Conservation (phyloP, 495 filamentous ascomycete species). For the Neurospora cerealis region DNA sequence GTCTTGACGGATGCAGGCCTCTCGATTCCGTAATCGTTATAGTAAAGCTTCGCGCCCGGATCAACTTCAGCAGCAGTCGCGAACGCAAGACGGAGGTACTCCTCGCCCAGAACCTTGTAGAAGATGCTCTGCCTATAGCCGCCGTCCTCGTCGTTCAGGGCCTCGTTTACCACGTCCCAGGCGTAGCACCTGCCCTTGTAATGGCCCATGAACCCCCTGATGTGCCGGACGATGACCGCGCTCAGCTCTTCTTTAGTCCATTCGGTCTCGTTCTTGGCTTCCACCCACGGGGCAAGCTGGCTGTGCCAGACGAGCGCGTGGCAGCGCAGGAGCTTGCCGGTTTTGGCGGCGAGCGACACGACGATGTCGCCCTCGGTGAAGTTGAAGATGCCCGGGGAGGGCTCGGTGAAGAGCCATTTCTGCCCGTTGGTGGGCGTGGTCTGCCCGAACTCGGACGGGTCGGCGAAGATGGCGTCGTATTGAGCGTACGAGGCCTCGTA, state of each 20-base stretch:
- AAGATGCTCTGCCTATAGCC: conserved; percentile 47
- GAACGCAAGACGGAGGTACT: conserved; percentile 51
- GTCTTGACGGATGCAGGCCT: conserved; percentile 22
- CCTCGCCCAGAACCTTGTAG: conserved; percentile 45
- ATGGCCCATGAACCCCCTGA: conserved; percentile 42
- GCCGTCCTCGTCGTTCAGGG: conserved; percentile 53
- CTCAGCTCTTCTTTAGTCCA: conserved; percentile 45
- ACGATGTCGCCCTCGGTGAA: conserved; percentile 43
- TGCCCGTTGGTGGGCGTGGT: conserved; percentile 44
- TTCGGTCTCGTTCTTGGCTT: conserved; percentile 42
- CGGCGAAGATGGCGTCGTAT: conserved; percentile 30
- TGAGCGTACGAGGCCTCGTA: conserved; percentile 14
- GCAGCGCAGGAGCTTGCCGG: conserved; percentile 42
- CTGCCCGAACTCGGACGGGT: conserved; percentile 41
- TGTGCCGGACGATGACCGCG: conserved; percentile 43
- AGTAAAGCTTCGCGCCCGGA: conserved; percentile 52
- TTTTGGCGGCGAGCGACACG: conserved; percentile 35
- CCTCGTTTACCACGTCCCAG: conserved; percentile 63
- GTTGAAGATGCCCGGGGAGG: conserved; percentile 38
- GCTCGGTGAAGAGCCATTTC: conserved; percentile 46
- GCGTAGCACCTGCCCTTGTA: conserved; percentile 47
- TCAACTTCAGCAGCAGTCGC: conserved; percentile 40
- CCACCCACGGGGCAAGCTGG: conserved; percentile 50
- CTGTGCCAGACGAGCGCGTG: conserved; percentile 53
- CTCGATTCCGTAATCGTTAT: conserved; percentile 64